Evolutionary conservation across 192 early-diverging fungal species (phyloP), one percentile per base, ranked within the genome.

Genomic region (Spizellomyces punctatus): DNA sequence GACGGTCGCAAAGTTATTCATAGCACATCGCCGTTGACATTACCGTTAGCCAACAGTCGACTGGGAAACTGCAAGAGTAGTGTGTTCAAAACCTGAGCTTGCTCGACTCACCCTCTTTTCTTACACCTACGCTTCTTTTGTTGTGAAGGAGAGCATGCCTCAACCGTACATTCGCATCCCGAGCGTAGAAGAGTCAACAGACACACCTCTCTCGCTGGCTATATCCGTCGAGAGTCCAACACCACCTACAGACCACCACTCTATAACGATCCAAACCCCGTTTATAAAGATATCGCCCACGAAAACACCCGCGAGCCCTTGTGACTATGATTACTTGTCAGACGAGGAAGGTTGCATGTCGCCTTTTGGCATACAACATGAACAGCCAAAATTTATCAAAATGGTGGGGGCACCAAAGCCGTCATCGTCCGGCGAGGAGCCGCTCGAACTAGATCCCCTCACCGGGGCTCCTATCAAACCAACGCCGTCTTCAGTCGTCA

Each of bases 361-460:
- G 2, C 50, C 50, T n/a, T n/a, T 54, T 19, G 50, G 50, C 50
- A 0, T 36, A 36, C 27, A 36, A 36, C 17, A 41, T 5, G 47
- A 76, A 60, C 19, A 9, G 14, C 43, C 58, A 12, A 14, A 47
- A 6, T 74, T 76, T 14, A 80, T 80, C 42, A 67, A 74, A 55
- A 56, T 76, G 2, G 67, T 80, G n/a, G 79, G 79, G 8, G 21
- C 63, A n/a, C 78, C 79, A 5, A 71, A 64, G 60, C 48, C 36
- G 19, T 10, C 57, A 4, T 12, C 17, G 7, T 64, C 67, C 21
- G 62, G 49, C 17, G 71, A 73, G 21, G 61, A 73, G 61, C 58
- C 71, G 36, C 67, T 76, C n/a, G 58, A 72, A 16, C 46, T 70
- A 14, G 67, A 74, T 41, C 66, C 75, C 16, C 17, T 64, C 14